phyloP scores from a whole-genome alignment of 306 rosid species.

The Quercus robur region DNA sequence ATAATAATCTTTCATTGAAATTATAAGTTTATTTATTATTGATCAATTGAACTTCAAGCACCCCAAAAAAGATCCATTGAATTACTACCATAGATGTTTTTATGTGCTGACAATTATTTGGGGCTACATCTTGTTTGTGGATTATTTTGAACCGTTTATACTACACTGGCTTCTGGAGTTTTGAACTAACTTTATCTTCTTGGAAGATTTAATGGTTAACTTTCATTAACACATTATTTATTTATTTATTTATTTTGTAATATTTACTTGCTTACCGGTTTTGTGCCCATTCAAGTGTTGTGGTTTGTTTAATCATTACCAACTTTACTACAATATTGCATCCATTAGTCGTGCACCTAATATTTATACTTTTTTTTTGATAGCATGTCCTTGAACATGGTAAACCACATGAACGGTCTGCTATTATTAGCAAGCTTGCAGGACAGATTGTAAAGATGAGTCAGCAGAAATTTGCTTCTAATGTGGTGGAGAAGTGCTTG shows the following conservation, averaged over 20 bases:
- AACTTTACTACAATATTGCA: background rate
- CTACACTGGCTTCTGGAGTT: background rate
- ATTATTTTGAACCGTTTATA: background rate
- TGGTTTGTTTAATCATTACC: background rate
- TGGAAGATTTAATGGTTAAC: background rate
- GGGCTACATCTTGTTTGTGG: background rate
- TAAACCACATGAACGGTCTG: slow-evolving; percentile 69
- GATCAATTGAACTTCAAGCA: no score
- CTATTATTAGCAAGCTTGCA: slow-evolving; percentile 79
- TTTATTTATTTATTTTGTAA: no score
- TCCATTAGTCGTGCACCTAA: background rate
- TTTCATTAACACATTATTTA: background rate
- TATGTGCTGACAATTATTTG: background rate
- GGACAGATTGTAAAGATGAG: slow-evolving; percentile 99
- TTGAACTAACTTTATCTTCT: background rate
- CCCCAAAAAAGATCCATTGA: background rate
- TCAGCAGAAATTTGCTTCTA: slow-evolving; percentile 98
- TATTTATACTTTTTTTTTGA: slow-evolving; percentile 25
- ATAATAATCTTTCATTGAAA: no score
- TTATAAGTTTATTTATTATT: no score
- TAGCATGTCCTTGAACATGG: slow-evolving; percentile 89
- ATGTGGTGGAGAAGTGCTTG: slow-evolving; percentile 94
- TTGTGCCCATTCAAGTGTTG: background rate
- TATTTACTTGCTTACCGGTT: background rate
- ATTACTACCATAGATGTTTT: background rate